Evolutionary conservation across 2,329 filamentous ascomycete species (phyloP), one percentile per base, ranked within the genome.

Genomic region (Leptographium wingfieldii): DNA sequence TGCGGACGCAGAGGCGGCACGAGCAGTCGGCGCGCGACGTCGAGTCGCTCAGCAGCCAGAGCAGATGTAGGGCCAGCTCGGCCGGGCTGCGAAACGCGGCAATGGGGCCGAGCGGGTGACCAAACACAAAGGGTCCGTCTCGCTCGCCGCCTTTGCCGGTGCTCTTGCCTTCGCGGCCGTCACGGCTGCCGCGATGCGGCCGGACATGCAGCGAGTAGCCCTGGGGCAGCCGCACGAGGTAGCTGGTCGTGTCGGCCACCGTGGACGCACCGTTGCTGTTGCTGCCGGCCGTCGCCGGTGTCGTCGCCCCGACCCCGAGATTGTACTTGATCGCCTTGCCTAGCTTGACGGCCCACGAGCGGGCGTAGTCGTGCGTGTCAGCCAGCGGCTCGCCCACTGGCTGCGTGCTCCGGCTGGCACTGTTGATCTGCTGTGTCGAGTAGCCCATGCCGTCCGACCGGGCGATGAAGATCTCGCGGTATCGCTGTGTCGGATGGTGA

Each of bases 91-190:
- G 79, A 66, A 76, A 81, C 48, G 64, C 65, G 11, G 62, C 65
- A 12, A 62, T 55, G 22, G 61, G 62, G 10, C 63, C 65, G 33
- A 62, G 61, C 53, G 62, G 63, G 56, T 67, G 65, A 1, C 65
- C 65, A 57, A 63, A 66, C 11, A 65, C 62, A 29, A 63, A 57
- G n/a, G 61, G 62, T 6, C 80, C 74, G 69, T 86, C 83, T 71
- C 87, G 86, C 79, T 95, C 92, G 22, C 58, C 60, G 12, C 55
- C 59, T 57, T 51, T 57, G 31, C 43, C 40, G 29, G 38, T 40
- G 38, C 14, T 16, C 56, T 64, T 62, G 53, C 38, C 38, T 4
- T 40, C 11, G 12, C 14, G 2, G 38, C 38, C 38, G 38, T 40
- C 38, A 0, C 14, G 12, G 38, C 38, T 16, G 38, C 38, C 14